Percentiles rank a stretch among this genome's conserved stretches.
These are phyloP conservation scores for Conticribra weissflogii DNA, from an alignment of 108 stramenopile genomes.

Conservation along the genomic window DNA sequence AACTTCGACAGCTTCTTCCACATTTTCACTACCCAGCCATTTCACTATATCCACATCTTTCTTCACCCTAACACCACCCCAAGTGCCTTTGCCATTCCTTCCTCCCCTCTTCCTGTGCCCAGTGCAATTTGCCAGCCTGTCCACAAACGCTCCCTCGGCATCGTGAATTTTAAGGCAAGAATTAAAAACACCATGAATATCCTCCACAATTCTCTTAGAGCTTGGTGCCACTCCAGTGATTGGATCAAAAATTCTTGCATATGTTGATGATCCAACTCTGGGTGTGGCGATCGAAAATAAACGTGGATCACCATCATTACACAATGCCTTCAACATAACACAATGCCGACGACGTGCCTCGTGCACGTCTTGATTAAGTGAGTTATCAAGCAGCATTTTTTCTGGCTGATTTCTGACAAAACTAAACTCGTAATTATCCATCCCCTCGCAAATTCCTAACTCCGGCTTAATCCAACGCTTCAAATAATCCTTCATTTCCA, in stretches of 20 bases:
- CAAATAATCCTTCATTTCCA: constrained; percentile 10
- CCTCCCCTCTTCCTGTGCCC: no score
- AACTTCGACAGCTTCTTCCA: no score
- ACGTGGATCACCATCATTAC: neutral
- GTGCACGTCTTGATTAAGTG: constrained; percentile 17
- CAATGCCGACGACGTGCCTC: neutral
- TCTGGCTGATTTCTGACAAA: constrained; percentile 20
- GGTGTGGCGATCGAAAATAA: constrained; percentile 20
- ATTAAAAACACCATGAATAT: constrained; percentile 7
- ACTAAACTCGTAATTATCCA: neutral
- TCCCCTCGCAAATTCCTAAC: constrained; percentile 8
- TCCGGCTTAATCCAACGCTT: constrained; percentile 15
- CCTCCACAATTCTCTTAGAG: constrained; percentile 19
- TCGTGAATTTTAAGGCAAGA: constrained; percentile 1
- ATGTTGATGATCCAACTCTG: constrained; percentile 1
- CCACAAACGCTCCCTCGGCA: constrained; percentile 10
- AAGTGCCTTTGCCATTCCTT: no score
- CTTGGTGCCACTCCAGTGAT: constrained; percentile 5
- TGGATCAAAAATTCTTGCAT: constrained; percentile 6
- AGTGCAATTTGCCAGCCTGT: neutral
- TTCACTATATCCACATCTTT: no score
- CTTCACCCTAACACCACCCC: no score
- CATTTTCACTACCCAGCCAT: no score
- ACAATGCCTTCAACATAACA: neutral
- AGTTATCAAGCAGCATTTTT: constrained; percentile 16